Evolutionary conservation across 352 stramenopile genomes (phyloP).

Genomic region (Thraustochytrium sp.): DNA sequence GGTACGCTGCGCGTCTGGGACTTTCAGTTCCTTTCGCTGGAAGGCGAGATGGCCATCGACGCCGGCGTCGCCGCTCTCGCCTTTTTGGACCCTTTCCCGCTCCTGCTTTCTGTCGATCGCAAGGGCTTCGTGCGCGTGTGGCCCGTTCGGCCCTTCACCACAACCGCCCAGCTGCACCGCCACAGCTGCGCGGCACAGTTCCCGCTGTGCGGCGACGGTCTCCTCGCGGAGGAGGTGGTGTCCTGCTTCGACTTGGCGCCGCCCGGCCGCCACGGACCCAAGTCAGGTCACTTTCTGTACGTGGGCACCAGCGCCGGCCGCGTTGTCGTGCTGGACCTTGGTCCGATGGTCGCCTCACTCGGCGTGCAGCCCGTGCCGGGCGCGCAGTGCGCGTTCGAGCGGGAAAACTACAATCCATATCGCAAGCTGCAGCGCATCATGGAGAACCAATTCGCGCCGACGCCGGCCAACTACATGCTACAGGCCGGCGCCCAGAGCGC

Average conservation of each 20-base stretch:
- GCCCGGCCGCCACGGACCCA: background rate
- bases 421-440: constrained; percentile 1
- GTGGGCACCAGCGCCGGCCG: background rate
- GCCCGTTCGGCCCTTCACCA: constrained; percentile 10
- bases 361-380: background rate
- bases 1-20: constrained; percentile 46
- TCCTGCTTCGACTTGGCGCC: background rate
- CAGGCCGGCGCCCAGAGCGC: background rate
- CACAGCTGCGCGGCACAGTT: background rate
- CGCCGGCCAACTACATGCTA: background rate
- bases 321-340: background rate
- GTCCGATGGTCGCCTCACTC: background rate
- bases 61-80: background rate
- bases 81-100: constrained; percentile 45
- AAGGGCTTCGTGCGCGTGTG: background rate
- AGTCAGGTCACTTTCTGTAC: background rate
- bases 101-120: constrained; percentile 29
- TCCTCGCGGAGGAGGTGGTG: background rate
- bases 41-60: constrained; percentile 20
- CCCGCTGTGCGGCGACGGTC: background rate
- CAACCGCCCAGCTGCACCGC: background rate
- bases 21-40: constrained; percentile 48
- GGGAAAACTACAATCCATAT: constrained; percentile 35
- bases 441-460: background rate
- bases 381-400: background rate